A percentile compares a stretch with the other conserved stretches of the same genome.
These are phyloP conservation scores for Phycomyces nitens DNA, from an alignment of 192 early-diverging fungal genomes.

Conservation along the genomic window DNA sequence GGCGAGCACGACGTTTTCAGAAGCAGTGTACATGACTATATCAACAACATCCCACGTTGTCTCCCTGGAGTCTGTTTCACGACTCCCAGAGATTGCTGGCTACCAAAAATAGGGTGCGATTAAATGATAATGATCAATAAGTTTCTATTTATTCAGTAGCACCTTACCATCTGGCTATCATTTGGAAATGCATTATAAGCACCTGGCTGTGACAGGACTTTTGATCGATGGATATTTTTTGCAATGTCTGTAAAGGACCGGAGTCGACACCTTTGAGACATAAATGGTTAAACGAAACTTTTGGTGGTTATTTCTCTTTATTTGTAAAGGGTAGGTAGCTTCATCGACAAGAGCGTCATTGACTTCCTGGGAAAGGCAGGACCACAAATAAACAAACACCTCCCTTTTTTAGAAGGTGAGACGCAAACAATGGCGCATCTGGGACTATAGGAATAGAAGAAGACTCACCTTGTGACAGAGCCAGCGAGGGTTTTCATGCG, in stretches of 20 bases:
- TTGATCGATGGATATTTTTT: background rate
- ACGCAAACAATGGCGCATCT: background rate
- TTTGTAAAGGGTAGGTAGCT: no score
- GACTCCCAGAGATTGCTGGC: no score
- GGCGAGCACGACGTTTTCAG: conserved; percentile 13
- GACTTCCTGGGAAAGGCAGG: no score
- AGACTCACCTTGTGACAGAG: conserved; percentile 21
- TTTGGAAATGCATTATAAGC: background rate
- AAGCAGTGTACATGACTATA: conserved; percentile 22
- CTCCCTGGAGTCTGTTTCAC: background rate
- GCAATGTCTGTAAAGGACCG: background rate
- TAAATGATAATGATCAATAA: background rate
- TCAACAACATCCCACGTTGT: conserved; percentile 16
- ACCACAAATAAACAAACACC: background rate
- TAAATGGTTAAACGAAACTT: no score
- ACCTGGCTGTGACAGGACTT: background rate
- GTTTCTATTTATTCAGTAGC: background rate
- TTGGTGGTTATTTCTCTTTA: no score
- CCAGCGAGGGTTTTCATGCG: conserved; percentile 14
- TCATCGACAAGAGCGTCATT: no score
- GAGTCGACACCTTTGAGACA: conserved; percentile 12
- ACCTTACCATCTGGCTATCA: no score
- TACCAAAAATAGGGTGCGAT: no score
- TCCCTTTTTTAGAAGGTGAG: conserved; percentile 9
- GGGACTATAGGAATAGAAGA: background rate